Evolutionary conservation across 2,329 filamentous ascomycete species (phyloP).

Genomic region (Arthrobotrys megalospora): DNA sequence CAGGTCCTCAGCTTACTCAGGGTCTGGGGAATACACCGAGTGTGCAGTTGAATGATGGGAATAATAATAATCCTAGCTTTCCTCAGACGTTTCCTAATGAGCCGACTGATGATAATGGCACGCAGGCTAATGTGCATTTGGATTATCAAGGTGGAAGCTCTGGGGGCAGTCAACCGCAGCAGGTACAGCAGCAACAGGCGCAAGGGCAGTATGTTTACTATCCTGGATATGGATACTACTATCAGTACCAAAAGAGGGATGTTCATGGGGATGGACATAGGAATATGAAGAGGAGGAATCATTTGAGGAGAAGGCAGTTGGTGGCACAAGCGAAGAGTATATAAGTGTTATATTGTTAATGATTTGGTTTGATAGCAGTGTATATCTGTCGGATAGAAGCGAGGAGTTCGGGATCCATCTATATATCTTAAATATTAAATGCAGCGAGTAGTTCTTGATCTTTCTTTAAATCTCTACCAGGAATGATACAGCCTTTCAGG

Average conservation of each 20-base stretch:
- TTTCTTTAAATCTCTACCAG: no score
- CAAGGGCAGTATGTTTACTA: constrained; percentile 23
- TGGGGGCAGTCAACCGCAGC: background rate
- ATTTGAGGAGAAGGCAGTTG: background rate
- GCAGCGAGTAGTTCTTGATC: no score
- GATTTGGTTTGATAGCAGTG: background rate
- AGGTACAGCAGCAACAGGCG: background rate
- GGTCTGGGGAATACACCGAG: background rate
- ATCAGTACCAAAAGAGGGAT: constrained; percentile 7
- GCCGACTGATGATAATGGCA: constrained; percentile 33
- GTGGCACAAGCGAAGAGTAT: background rate
- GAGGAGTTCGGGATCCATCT: background rate
- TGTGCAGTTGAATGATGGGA: constrained; percentile 12
- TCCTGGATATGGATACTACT: constrained; percentile 19
- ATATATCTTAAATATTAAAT: background rate
- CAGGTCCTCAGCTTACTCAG: constrained; percentile 53
- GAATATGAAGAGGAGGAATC: constrained; percentile 9
- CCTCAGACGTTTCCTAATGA: constrained; percentile 5
- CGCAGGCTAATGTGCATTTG: constrained; percentile 4
- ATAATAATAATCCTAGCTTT: constrained; percentile 13
- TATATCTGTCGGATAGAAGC: background rate
- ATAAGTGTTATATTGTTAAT: background rate
- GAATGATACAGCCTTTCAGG: no score
- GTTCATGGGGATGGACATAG: background rate
- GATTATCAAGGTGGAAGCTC: constrained; percentile 11